Base-by-base conservation (phyloP, 352 stramenopile species). In the Globisporangium cystogenes region DNA sequence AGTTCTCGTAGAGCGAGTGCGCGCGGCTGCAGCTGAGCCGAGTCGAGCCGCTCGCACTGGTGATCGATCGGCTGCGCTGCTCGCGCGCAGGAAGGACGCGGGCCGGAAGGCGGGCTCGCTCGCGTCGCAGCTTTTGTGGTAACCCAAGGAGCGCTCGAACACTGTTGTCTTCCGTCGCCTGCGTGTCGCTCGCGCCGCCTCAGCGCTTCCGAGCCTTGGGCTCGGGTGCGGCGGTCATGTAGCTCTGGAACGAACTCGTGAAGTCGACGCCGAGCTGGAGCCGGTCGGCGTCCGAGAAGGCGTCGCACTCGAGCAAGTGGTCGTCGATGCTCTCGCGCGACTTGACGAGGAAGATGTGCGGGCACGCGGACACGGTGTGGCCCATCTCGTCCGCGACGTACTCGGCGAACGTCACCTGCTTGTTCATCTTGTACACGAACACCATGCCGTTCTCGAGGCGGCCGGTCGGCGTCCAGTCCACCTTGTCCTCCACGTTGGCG, bases 241-340 rank as follows among this genome's bases (percentile, higher is more conserved):
- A 76, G 24, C 55, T 62, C 24, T 74, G 59, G 42, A 67, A 59
- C 15, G 55, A 60, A 27, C 65, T 57, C 26, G 52, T 59, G 41
- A 72, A 75, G 40, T 76, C 59, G 37, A 50, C 24, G 21, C 61
- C 63, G 1, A 83, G 51, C 23, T 64, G 57, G 37, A 64, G 35
- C 12, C 76, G 81, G 27, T 87, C 66, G 15, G 75, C 68, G 45
- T 86, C 69, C 14, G 60, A 74, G 57, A 93, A 88, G 33, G 73
- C 63, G 40, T 88, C 73, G 48, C 82, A 93, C 26, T 81, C 69
- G 43, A 77, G 67, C 43, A 90, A 42, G 42, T 93, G 82, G 29
- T 77, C 62, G 60, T 93, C 82, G 54, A 93, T 86, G 59, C 64
- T 87, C 53, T 87, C 66, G 18, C 44, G 65, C 15, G 70, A 68